Conservation (phyloP, 2,329 filamentous ascomycete genomes). For the Bertia moriformis region DNA sequence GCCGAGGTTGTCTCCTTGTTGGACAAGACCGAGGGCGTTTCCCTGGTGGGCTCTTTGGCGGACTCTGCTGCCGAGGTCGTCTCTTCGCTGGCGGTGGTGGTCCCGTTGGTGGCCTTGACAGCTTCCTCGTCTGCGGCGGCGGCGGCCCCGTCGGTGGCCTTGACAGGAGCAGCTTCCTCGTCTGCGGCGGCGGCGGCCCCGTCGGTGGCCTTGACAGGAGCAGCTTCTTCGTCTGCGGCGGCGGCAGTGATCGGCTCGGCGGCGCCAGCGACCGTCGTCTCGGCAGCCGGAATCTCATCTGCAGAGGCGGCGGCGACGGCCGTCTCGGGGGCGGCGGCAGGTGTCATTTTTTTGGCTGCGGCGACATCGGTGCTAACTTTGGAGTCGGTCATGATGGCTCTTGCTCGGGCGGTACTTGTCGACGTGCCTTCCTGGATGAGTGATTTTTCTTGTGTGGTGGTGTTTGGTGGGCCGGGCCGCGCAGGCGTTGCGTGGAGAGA, state of each 20-base stretch:
- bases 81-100: not conserved
- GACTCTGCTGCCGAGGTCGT: not conserved
- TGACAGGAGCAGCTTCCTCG: not conserved
- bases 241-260: not conserved
- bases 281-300: too few relatives aligned
- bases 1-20: not conserved
- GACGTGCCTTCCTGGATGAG: too few relatives aligned
- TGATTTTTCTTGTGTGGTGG: too few relatives aligned
- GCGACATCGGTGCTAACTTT: not conserved
- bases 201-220: not conserved
- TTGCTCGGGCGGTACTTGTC: not conserved
- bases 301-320: too few relatives aligned
- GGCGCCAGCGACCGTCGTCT: too few relatives aligned
- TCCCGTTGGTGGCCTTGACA: not conserved
- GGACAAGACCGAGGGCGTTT: too few relatives aligned
- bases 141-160: not conserved
- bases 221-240: not conserved
- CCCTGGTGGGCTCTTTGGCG: not conserved
- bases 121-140: not conserved
- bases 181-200: not conserved
- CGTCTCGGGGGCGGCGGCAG: too few relatives aligned
- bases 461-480: too few relatives aligned
- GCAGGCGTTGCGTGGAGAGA: too few relatives aligned
- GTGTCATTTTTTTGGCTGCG: too few relatives aligned
- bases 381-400: not conserved